These are phyloP conservation scores for Colletotrichum agaves DNA, from an alignment of 2,329 filamentous ascomycete species.

Conservation along the genomic window DNA sequence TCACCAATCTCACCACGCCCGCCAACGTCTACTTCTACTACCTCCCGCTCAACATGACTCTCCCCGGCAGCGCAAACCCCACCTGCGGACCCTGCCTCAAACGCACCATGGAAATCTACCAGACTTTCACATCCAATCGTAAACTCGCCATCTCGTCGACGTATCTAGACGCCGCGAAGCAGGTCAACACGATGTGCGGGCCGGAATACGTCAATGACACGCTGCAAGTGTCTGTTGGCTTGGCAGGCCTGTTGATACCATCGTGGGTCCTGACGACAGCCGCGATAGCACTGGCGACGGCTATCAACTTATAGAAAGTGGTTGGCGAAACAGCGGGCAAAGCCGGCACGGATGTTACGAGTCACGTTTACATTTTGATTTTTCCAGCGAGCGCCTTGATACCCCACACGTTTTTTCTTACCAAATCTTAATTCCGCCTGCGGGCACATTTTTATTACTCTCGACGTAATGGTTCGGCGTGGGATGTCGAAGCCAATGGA, in stretches of 20 bases:
- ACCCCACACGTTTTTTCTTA: constrained; percentile 30
- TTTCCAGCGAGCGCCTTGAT: constrained; percentile 38
- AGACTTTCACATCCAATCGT: constrained; percentile 72
- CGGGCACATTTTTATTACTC: constrained; percentile 4
- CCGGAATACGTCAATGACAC: constrained; percentile 66
- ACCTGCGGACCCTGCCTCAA: constrained; percentile 81
- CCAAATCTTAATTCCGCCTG: background rate
- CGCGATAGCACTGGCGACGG: constrained; percentile 10
- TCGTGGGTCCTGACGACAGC: constrained; percentile 23
- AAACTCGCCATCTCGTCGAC: constrained; percentile 73
- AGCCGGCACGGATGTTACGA: constrained; percentile 21
- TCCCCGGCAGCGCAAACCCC: constrained; percentile 76
- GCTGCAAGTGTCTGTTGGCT: constrained; percentile 52
- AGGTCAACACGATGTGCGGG: constrained; percentile 76
- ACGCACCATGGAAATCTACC: constrained; percentile 85
- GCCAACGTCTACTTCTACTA: constrained; percentile 87
- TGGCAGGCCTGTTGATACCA: constrained; percentile 36
- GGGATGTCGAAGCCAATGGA: background rate
- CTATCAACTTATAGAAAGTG: constrained; percentile 10
- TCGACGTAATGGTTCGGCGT: background rate
- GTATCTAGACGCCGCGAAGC: constrained; percentile 77
- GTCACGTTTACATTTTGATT: constrained; percentile 37
- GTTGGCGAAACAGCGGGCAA: too few relatives aligned
- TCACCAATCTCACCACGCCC: constrained; percentile 77
- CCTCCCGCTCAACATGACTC: constrained; percentile 78